A percentile compares a stretch with the other conserved stretches of the same genome.
Conservation (phyloP, 768 basidiomycete species). For the Boletus eberwhitei region DNA sequence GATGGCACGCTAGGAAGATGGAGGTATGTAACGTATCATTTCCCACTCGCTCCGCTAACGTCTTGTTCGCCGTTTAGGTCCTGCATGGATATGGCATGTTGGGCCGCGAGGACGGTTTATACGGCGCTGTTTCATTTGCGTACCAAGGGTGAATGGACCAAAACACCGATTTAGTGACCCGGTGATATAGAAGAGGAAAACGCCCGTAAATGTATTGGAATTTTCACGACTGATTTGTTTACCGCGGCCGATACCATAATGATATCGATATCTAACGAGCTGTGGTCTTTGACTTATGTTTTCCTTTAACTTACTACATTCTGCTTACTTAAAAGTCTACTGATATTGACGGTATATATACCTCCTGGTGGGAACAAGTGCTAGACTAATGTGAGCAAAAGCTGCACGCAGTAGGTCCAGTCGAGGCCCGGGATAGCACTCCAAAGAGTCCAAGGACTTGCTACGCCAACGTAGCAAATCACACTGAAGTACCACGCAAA, state of each 20-base stretch:
- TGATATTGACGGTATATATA: no score
- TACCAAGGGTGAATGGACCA: constrained; percentile 65
- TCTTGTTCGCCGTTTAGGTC: constrained; percentile 42
- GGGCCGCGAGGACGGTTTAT: constrained; percentile 89
- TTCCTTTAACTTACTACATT: not conserved
- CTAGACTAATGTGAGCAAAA: no score
- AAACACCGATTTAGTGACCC: not conserved
- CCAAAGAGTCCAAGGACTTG: no score
- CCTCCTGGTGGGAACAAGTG: no score
- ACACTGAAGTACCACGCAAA: no score
- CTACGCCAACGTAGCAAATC: no score
- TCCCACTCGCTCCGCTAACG: not conserved
- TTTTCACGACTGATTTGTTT: not conserved
- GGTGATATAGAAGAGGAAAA: not conserved
- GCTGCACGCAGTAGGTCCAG: no score
- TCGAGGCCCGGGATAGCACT: no score
- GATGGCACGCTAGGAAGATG: constrained; percentile 97
- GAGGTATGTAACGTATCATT: constrained; percentile 58
- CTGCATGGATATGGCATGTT: constrained; percentile 88
- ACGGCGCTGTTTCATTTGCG: constrained; percentile 92
- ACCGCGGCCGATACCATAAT: not conserved
- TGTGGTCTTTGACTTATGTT: not conserved
- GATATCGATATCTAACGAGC: not conserved
- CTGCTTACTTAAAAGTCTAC: no score
- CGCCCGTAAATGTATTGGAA: not conserved